Evolutionary conservation across 2,329 filamentous ascomycete species (phyloP), one percentile per base, ranked within the genome.

Genomic region (Immersiporthe knoxdaviesiana): DNA sequence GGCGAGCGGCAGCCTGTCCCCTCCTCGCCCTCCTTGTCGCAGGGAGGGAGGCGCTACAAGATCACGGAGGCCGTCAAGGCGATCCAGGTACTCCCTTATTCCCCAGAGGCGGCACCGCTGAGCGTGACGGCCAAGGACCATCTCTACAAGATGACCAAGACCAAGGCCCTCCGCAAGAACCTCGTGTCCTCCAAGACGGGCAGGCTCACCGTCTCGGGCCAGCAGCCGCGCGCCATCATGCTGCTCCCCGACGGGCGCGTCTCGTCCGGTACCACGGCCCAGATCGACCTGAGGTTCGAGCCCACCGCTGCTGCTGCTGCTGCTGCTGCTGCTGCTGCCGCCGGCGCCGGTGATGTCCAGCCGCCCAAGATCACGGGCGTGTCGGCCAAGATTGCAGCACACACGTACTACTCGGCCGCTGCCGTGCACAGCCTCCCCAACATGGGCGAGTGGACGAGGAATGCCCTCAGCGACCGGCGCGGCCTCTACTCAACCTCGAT

Each of bases 81-180:
- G 62, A 77, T 89, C 76, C 84, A 83, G 72, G 82, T 89, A n/a
- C 80, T 89, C 10, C 86, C 87, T 1, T 78, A 81, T 1, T 78
- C 79, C 3, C 74, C 80, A 11, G 84, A 87, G 74, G 81, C 86
- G 65, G 81, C 85, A 2, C 86, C 86, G 1, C 79, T 88, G 68
- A 82, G 80, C 72, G 78, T 87, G 66, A 82, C 82, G 60, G 73
- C 79, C 69, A 75, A 79, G 47, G 85, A 88, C 73, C 79, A 80
- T 72, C 76, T 83, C 61, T 88, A 88, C 78, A 77, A 75, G 66
- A 81, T 86, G 76, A 76, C 77, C 69, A 85, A 84, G 78, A 80
- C 80, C 68, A 88, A 88, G 78, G 81, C 81, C 1, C 75, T 88
- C 41, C 83, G 85, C 70, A 86, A 84, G 76, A 84, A 81, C 71